A percentile compares a stretch with the other conserved stretches of the same genome.
phyloP scores from a whole-genome alignment of 495 filamentous ascomycete species.

The Ascodesmis nigricans region DNA sequence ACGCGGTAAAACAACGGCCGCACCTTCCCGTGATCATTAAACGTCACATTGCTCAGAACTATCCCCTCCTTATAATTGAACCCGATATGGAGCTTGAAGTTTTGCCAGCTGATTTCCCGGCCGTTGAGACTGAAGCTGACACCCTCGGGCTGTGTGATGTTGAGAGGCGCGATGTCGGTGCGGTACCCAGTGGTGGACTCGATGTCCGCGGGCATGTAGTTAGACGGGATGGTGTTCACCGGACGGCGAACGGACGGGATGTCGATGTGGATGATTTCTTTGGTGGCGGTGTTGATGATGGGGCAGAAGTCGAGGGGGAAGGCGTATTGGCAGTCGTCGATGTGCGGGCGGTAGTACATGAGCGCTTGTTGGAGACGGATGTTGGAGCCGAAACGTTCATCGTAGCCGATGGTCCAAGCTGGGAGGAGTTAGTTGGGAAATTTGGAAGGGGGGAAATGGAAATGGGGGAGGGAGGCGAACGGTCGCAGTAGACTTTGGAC shows the following conservation, averaged over 20 bases:
- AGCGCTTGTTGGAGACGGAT: constrained; percentile 76
- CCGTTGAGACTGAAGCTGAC: constrained; percentile 75
- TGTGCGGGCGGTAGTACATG: constrained; percentile 81
- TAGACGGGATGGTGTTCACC: constrained; percentile 53
- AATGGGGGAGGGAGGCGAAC: constrained; percentile 27
- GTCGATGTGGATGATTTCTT: constrained; percentile 73
- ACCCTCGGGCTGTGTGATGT: constrained; percentile 86
- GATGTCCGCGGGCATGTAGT: constrained; percentile 57
- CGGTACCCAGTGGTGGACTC: constrained; percentile 58
- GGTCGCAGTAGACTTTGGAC: constrained; percentile 80
- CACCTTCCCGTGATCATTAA: constrained; percentile 64
- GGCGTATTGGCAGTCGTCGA: constrained; percentile 76
- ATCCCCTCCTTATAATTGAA: constrained; percentile 96
- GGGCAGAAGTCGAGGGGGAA: constrained; percentile 89
- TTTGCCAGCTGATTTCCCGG: constrained; percentile 71
- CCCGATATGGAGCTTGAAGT: constrained; percentile 83
- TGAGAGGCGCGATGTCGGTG: constrained; percentile 68
- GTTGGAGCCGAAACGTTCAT: constrained; percentile 66
- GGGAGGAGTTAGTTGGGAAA: background rate
- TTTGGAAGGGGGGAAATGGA: background rate
- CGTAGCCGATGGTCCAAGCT: constrained; percentile 94
- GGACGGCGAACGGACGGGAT: constrained; percentile 60
- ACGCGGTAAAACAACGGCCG: constrained; percentile 74
- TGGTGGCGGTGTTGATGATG: constrained; percentile 67
- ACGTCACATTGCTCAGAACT: constrained; percentile 75